Percentiles rank a stretch among this genome's conserved stretches.
phyloP scores from a whole-genome alignment of 2,329 filamentous ascomycete species.

The Cucurbitaria berberidis region DNA sequence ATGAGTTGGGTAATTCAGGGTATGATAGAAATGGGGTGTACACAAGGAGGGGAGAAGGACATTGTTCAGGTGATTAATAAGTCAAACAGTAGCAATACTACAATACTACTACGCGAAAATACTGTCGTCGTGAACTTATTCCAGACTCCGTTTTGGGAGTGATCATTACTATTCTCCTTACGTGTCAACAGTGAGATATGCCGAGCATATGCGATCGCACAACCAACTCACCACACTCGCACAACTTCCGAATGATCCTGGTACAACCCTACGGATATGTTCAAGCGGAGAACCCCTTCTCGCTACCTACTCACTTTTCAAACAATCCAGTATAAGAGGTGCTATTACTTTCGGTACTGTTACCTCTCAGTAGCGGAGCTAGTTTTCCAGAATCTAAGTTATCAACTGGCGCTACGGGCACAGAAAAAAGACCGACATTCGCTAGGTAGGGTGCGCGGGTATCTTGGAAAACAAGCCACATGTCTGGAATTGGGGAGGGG shows the following conservation, averaged over 20 bases:
- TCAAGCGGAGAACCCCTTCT: background rate
- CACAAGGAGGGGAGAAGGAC: background rate
- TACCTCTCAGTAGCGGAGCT: background rate
- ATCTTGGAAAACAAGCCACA: background rate
- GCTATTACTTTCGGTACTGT: background rate
- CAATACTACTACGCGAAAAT: background rate
- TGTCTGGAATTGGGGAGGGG: constrained; percentile 5
- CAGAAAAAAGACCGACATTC: constrained; percentile 5
- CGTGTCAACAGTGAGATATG: background rate
- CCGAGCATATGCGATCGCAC: background rate
- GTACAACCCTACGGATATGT: background rate
- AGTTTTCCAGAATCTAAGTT: background rate
- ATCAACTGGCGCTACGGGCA: background rate
- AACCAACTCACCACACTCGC: background rate
- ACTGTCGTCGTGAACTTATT: background rate
- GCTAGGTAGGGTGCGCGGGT: background rate
- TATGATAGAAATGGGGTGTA: background rate
- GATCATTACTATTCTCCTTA: background rate
- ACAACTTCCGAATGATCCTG: constrained; percentile 1
- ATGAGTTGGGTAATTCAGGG: background rate
- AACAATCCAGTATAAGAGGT: background rate
- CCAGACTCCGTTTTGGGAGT: background rate
- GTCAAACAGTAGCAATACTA: background rate
- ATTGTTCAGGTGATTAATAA: constrained; percentile 1
- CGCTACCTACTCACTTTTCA: background rate